These are phyloP conservation scores for Massarina eburnea DNA, from an alignment of 2,329 filamentous ascomycete genomes.

Conservation along the genomic window DNA sequence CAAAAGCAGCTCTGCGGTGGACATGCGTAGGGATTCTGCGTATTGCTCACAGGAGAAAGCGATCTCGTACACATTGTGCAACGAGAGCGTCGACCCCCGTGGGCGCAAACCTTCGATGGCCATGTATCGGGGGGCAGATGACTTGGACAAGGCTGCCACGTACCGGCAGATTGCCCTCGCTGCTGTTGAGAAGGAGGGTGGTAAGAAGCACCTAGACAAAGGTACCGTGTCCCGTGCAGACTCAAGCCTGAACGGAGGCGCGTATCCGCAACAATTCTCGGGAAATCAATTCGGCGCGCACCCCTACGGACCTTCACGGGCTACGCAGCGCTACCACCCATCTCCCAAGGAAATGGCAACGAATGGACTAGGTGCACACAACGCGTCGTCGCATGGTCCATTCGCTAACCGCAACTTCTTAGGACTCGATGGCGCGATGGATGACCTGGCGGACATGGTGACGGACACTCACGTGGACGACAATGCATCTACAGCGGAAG, in stretches of 20 bases:
- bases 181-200: conserved; percentile 14
- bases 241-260: conserved; percentile 9
- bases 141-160: conserved; percentile 14
- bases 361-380: conserved; percentile 8
- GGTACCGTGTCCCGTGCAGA: conserved; percentile 15
- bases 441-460: conserved; percentile 38
- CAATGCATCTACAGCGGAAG: conserved; percentile 5
- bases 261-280: conserved; percentile 21
- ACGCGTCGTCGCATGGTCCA: conserved; percentile 14
- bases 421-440: conserved; percentile 43
- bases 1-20: conserved; percentile 11
- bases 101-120: conserved; percentile 14
- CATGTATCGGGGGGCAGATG: conserved; percentile 15
- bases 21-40: conserved; percentile 14
- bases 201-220: conserved; percentile 19
- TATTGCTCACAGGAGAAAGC: conserved; percentile 15
- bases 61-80: conserved; percentile 13
- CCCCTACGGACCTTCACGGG: conserved; percentile 20
- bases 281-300: conserved; percentile 29
- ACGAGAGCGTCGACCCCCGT: conserved; percentile 14
- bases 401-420: conserved; percentile 31
- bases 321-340: conserved; percentile 29
- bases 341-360: conserved; percentile 24
- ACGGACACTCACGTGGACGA: conserved; percentile 20
- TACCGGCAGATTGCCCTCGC: conserved; percentile 11